phyloP scores from a whole-genome alignment of 345 rosid genomes.

The Moricandia moricandioides region DNA sequence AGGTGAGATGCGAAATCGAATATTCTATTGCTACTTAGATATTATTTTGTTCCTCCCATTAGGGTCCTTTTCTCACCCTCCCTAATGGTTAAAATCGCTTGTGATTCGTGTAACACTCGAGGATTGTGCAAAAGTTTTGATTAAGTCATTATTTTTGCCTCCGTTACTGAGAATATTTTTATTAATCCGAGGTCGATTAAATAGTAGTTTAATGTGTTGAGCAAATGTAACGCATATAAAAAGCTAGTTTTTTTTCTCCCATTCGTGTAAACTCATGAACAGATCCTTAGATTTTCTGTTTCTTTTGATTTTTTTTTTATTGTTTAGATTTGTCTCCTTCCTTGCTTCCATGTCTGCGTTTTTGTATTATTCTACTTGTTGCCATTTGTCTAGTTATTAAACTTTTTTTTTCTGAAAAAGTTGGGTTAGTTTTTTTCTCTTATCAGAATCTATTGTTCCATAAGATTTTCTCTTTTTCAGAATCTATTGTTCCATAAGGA shows the following conservation, averaged over 20 bases:
- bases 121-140: background rate
- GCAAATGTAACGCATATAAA: background rate
- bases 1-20: background rate
- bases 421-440: background rate
- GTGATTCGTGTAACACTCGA: background rate
- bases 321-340: background rate
- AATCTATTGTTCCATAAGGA: background rate
- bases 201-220: background rate
- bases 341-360: background rate
- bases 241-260: background rate
- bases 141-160: background rate
- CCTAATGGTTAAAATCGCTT: background rate
- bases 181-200: background rate
- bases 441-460: background rate
- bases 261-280: background rate
- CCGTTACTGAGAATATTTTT: background rate
- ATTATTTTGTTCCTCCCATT: background rate
- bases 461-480: background rate
- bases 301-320: background rate
- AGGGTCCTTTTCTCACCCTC: background rate
- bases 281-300: background rate
- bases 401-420: background rate
- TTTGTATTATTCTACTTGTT: background rate
- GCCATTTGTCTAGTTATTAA: conserved; percentile 26
- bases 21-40: background rate